Base-by-base conservation (phyloP, 805 yeast genomes). In the Komagataella pseudopastoris region DNA sequence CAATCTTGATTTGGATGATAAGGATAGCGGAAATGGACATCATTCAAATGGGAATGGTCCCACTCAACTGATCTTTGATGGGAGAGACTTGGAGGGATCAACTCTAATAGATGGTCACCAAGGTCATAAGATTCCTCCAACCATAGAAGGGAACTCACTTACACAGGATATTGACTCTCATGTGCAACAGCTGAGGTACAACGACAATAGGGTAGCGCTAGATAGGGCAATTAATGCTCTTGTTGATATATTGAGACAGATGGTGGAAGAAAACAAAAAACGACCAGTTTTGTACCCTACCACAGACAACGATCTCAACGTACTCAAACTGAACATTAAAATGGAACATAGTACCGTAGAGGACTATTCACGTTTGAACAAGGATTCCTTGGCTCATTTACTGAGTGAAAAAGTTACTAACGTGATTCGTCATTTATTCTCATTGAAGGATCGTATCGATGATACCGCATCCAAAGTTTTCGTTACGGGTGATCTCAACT, bases 401-500 rank as follows among this genome's bases (percentile, higher is more conserved):
- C 68, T 91, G 44, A 85, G 81, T 52, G 81, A 81, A 47, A 86
- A 86, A 59, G 72, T 91, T 18, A 59, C 70, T 10, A 83, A 78
- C 54, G 83, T 84, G 17, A 66, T 78, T 8, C 79, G 78, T 56
- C 96, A 90, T 61, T 68, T 91, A 49, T 59, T 68, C 6, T 78
- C 89, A 16, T 70, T 95, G 55, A 80, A 81, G 56, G 93, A 83
- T 49, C 76, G 99, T 58, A 83, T 93, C 14, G 93, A 85, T 56
- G 96, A 95, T 59, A 88, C 93, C 0, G 77, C 91, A 0, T 90
- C 98, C 2, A 91, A 91, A 59, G 97, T 93, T 1, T 81, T 93
- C 55, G 90, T 93, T 44, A 95, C 99, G 2, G 99, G 99, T 50
- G 99, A 93, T 64, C 75, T 93, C 57, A 93, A 93, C 63, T 85